Base-by-base conservation (phyloP, 192 early-diverging fungal genomes). In the Gaertneriomyces sp. region DNA sequence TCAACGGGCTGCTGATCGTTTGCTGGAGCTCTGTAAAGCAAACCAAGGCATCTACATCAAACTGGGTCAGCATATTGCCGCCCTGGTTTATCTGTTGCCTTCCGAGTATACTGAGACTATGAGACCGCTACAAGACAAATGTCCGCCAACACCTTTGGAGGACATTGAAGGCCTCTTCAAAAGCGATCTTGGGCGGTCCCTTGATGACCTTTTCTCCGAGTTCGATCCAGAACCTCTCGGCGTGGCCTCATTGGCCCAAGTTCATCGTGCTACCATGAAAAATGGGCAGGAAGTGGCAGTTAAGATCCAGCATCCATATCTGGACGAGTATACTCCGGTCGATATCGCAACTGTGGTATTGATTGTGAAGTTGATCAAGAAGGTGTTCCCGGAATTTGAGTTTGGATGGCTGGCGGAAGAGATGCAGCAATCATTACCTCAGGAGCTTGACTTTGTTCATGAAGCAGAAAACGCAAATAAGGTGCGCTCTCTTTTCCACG, bases 191-290 rank as follows among this genome's bases (percentile, higher is more conserved):
- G 87, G 88, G 10, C 25, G 72, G 55, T 69, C 85, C 6, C 74
- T 95, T 4, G 78, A 80, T 0, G 79, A 90, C 4, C 52, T 91
- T 33, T 95, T 95, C 72, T 71, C 76, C 0, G 72, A 77, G 11
- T 98, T 98, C 70, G 91, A 98, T 56, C 78, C 82, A 44, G 71
- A 74, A 7, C 95, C 95, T 0, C 80, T 98, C 42, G 95, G 95
- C n/a, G 90, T 94, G 7, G 95, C 93, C 6, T 94, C 93, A 2
- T 76, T 98, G 38, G 95, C 95, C 3, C 95, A 98, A 60, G 95
- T 98, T 6, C 95, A 98, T 63, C 79, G 83, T 19, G 94, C 92
- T 0, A 82, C 75, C 41, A 73, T 95, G 38, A 11, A 70, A 16
- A 83, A 76, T 5, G 86, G 88, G 14, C 69, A 79, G n/a, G 81